These are phyloP conservation scores for Arachnopeziza araneosa DNA, from an alignment of 2,329 filamentous ascomycete genomes.

Conservation along the genomic window DNA sequence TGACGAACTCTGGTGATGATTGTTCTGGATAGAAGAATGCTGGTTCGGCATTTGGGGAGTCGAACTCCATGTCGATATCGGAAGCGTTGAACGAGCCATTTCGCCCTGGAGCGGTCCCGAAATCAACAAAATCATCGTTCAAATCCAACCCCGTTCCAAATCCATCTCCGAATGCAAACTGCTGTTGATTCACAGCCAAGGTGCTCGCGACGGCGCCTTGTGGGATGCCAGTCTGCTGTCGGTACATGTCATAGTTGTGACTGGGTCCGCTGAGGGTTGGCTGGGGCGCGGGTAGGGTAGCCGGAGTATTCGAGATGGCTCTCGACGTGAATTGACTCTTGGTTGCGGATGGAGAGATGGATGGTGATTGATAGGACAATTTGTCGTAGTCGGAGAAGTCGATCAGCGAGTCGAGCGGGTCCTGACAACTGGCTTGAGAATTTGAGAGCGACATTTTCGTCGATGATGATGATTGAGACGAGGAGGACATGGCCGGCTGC, in stretches of 20 bases:
- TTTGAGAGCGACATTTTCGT: constrained; percentile 22
- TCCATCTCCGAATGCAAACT: constrained; percentile 40
- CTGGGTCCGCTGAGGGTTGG: constrained; percentile 71
- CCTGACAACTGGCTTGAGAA: constrained; percentile 25
- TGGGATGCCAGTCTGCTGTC: constrained; percentile 90
- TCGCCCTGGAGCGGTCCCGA: constrained; percentile 59
- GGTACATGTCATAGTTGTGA: constrained; percentile 92
- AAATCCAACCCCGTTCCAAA: constrained; percentile 48
- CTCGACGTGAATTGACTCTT: constrained; percentile 48
- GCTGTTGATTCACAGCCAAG: constrained; percentile 67
- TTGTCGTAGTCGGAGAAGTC: constrained; percentile 60
- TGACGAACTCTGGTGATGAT: constrained; percentile 49
- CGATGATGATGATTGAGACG: constrained; percentile 22
- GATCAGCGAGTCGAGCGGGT: constrained; percentile 49
- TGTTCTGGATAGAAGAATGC: constrained; percentile 58
- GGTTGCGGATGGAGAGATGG: constrained; percentile 48
- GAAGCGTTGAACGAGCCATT: constrained; percentile 51
- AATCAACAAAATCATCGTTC: constrained; percentile 65
- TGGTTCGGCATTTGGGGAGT: constrained; percentile 48
- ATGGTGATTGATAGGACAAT: constrained; percentile 54
- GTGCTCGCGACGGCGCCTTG: constrained; percentile 77
- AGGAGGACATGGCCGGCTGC: constrained; percentile 16
- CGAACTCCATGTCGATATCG: constrained; percentile 67
- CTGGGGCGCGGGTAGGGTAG: constrained; percentile 46
- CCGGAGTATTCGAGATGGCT: constrained; percentile 48